These are phyloP conservation scores for Xylaria scruposa DNA, from an alignment of 495 filamentous ascomycete genomes.

Conservation along the genomic window DNA sequence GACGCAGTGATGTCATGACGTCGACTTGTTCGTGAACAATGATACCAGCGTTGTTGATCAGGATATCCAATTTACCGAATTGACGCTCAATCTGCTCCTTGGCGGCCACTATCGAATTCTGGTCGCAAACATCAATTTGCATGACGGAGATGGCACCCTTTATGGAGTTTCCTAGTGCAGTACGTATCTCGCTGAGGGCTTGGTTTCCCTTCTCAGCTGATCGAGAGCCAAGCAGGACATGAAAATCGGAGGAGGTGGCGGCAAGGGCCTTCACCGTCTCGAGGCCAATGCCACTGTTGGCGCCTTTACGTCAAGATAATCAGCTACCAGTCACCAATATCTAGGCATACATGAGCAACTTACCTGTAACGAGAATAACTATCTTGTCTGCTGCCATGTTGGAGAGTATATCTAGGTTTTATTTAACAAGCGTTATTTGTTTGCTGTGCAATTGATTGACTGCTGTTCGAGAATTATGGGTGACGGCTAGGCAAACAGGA, in stretches of 20 bases:
- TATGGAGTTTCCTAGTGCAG: constrained; percentile 25
- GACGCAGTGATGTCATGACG: constrained; percentile 36
- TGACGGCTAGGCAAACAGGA: neutral
- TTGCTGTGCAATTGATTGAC: neutral
- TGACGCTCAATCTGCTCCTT: constrained; percentile 39
- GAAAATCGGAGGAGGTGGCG: constrained; percentile 46
- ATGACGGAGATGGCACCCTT: constrained; percentile 45
- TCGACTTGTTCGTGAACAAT: constrained; percentile 33
- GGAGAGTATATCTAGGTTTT: neutral
- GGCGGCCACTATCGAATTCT: constrained; percentile 49
- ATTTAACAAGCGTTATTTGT: neutral
- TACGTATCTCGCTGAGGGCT: constrained; percentile 47
- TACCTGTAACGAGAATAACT: constrained; percentile 47
- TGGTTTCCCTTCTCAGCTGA: constrained; percentile 50
- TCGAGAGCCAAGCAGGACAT: constrained; percentile 54
- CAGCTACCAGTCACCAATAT: constrained; percentile 12
- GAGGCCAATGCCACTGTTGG: constrained; percentile 59
- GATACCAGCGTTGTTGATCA: constrained; percentile 59
- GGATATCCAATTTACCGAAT: constrained; percentile 52
- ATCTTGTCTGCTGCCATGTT: constrained; percentile 37
- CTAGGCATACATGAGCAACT: neutral
- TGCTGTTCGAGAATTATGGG: neutral
- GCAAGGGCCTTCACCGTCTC: constrained; percentile 53
- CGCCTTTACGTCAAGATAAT: constrained; percentile 36
- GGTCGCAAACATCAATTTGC: constrained; percentile 54